Conservation (phyloP, 1,284 basidiomycete genomes). For the Malassezia caprae region DNA sequence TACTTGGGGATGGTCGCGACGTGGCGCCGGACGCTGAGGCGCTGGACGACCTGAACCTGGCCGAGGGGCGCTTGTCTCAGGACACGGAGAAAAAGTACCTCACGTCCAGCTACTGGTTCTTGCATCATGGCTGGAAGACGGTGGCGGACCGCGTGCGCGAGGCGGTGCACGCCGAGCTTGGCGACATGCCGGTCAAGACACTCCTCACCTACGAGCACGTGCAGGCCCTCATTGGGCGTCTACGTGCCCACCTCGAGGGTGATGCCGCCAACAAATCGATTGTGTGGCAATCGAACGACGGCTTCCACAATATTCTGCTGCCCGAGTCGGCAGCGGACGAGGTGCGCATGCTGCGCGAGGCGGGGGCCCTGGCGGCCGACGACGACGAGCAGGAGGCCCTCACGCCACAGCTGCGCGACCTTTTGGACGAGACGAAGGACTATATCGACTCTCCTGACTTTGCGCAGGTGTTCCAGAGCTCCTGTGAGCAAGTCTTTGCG, state of each 20-base stretch:
- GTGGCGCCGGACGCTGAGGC: background rate
- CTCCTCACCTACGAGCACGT: constrained; percentile 61
- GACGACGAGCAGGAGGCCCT: constrained; percentile 10
- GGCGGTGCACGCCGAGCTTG: constrained; percentile 52
- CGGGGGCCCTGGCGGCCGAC: constrained; percentile 30
- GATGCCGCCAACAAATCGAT: background rate
- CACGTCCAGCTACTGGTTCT: constrained; percentile 78
- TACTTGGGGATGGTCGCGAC: constrained; percentile 3
- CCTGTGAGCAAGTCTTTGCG: constrained; percentile 61
- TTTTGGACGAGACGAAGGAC: constrained; percentile 62
- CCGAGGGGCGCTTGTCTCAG: constrained; percentile 36
- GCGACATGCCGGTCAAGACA: constrained; percentile 59
- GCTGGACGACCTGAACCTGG: background rate
- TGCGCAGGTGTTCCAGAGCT: constrained; percentile 58
- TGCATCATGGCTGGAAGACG: constrained; percentile 78
- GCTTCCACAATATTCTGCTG: constrained; percentile 47
- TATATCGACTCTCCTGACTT: constrained; percentile 64
- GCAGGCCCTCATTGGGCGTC: constrained; percentile 59
- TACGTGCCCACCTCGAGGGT: constrained; percentile 57
- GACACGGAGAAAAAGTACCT: constrained; percentile 67
- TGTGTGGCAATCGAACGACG: background rate
- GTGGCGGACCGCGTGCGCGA: constrained; percentile 62
- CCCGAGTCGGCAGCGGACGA: constrained; percentile 29
- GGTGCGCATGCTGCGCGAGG: constrained; percentile 31
- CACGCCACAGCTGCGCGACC: constrained; percentile 54